These are phyloP conservation scores for Monosporozyma unispora DNA, from an alignment of 805 yeast species.

Conservation along the genomic window DNA sequence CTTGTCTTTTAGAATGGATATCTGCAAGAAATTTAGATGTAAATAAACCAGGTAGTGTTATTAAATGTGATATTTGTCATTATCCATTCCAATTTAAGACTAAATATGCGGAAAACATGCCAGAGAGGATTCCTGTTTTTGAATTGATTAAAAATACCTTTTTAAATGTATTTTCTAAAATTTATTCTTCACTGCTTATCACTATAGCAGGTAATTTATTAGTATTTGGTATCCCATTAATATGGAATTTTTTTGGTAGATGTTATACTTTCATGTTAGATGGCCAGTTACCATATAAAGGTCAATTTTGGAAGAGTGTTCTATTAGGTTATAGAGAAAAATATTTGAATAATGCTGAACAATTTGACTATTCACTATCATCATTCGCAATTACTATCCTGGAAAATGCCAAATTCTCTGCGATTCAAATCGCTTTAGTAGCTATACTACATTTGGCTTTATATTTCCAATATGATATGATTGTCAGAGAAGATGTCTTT, in stretches of 20 bases:
- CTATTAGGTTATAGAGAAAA: constrained; percentile 18
- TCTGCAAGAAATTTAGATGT: constrained; percentile 28
- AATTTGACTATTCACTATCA: not conserved
- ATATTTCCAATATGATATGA: constrained; percentile 60
- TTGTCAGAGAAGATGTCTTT: constrained; percentile 62
- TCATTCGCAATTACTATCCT: constrained; percentile 4
- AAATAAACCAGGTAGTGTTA: constrained; percentile 35
- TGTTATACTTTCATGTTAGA: constrained; percentile 49
- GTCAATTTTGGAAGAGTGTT: constrained; percentile 20
- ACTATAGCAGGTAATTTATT: constrained; percentile 29
- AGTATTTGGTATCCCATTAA: constrained; percentile 46
- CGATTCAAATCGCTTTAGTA: constrained; percentile 33
- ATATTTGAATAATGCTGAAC: not conserved
- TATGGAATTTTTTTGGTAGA: constrained; percentile 48
- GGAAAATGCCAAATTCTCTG: constrained; percentile 21
- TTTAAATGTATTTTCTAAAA: constrained; percentile 10
- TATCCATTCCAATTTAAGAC: constrained; percentile 61
- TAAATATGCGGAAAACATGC: constrained; percentile 57
- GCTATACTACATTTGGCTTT: constrained; percentile 37
- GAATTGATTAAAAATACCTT: constrained; percentile 38
- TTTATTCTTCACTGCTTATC: constrained; percentile 14
- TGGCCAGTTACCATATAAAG: constrained; percentile 38
- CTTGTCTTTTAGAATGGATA: constrained; percentile 84
- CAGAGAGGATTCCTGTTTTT: constrained; percentile 47
- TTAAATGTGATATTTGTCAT: constrained; percentile 84